Evolutionary conservation across 352 stramenopile species (phyloP).

Genomic region (Nannochloropsis limnetica): DNA sequence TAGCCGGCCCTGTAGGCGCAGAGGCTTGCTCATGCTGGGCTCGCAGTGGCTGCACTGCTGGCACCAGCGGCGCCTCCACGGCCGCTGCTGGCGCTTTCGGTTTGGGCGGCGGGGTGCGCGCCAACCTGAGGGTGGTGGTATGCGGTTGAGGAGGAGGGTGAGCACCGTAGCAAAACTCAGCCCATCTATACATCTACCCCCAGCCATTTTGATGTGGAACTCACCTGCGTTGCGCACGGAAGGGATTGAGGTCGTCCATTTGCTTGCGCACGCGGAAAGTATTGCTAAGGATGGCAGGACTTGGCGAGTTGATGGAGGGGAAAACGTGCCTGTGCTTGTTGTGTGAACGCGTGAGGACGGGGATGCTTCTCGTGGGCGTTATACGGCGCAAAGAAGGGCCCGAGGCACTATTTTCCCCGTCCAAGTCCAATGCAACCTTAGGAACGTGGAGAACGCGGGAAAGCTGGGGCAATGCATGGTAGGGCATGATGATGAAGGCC

Average conservation of each 20-base stretch:
- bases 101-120: not conserved
- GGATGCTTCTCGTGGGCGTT: too few relatives aligned
- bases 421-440: too few relatives aligned
- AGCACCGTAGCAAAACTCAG: not conserved
- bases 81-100: not conserved
- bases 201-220: too few relatives aligned
- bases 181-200: not conserved
- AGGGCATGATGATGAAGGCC: too few relatives aligned
- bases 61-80: not conserved
- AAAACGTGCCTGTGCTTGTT: not conserved
- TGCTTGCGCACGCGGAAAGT: not conserved
- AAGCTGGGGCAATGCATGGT: too few relatives aligned
- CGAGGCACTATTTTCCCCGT: not conserved
- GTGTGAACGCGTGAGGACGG: not conserved
- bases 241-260: constrained; percentile 32
- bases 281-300: not conserved
- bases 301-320: not conserved
- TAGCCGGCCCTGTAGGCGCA: not conserved
- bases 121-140: not conserved
- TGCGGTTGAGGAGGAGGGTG: not conserved
- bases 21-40: not conserved
- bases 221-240: not conserved
- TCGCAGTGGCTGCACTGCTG: not conserved
- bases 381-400: too few relatives aligned
- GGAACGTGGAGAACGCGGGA: too few relatives aligned